Percentiles rank a stretch among this genome's conserved stretches.
These are phyloP conservation scores for Candida corydali DNA, from an alignment of 805 yeast genomes.

Conservation along the genomic window DNA sequence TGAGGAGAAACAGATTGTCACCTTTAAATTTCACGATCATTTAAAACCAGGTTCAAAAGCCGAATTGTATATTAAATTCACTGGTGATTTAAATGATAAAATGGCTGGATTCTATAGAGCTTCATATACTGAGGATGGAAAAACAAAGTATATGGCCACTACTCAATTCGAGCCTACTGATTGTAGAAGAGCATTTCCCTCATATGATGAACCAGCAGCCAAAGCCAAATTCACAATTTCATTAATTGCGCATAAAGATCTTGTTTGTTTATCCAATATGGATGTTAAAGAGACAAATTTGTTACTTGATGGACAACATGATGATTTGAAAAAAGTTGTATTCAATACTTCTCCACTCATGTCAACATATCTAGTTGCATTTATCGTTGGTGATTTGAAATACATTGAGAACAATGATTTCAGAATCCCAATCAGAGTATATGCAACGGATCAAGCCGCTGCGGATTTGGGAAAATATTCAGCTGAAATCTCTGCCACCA, in stretches of 20 bases:
- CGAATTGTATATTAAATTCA: conserved; percentile 46
- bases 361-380: conserved; percentile 84
- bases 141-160: conserved; percentile 68
- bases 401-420: conserved; percentile 64
- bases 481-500: conserved; percentile 70
- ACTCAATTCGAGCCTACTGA: conserved; percentile 88
- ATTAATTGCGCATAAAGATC: conserved; percentile 50
- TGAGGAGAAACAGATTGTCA: conserved; percentile 36
- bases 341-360: conserved; percentile 78
- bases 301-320: conserved; percentile 34
- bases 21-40: conserved; percentile 35
- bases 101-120: conserved; percentile 85
- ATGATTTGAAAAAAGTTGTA: conserved; percentile 52
- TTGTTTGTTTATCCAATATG: conserved; percentile 69
- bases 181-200: conserved; percentile 84
- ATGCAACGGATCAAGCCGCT: conserved; percentile 68
- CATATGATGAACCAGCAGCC: conserved; percentile 78
- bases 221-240: conserved; percentile 70
- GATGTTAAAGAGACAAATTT: conserved; percentile 49
- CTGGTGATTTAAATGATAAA: conserved; percentile 66
- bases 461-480: conserved; percentile 69
- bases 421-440: conserved; percentile 74
- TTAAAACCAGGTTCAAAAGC: conserved; percentile 36
- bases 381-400: conserved; percentile 75
- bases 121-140: conserved; percentile 57